Base-by-base conservation (phyloP, 257 asterid species). In the Solanum chilense region DNA sequence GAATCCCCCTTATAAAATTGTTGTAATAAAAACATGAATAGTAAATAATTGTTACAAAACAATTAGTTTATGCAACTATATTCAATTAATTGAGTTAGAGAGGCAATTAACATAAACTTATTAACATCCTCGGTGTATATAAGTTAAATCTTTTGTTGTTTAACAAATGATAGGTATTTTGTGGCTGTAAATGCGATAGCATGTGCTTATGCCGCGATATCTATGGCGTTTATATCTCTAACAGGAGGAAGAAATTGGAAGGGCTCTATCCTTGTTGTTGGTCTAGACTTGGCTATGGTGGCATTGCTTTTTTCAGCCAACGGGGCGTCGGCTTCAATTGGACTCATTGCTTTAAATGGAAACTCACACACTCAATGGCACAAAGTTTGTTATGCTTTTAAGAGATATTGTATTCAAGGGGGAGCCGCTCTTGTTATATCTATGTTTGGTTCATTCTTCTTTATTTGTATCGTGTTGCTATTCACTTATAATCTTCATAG, bases 121-220 rank as follows among this genome's bases (percentile, higher is more conserved):
- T 29, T 69, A 27, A 16, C 15, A 47, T 3, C 1, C 27, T 80
- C 29, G 3, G 16, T 47, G 6, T 16, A 27, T 31, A 80, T 0
- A 45, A 29, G 20, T 49, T 47, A 29, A 80, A 47, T 27, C 1
- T 27, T 18, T 29, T 12, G 29, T 47, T 52, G 20, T 9, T 80
- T n/a, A 80, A 80, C 2, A 52, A 49, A 52, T 52, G 27, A 29
- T 68, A 88, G 90, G 85, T 88, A 85, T 87, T 88, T 90, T 52
- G 89, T 90, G 85, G 90, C 68, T 86, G 88, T 89, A 81, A 90
- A 88, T 86, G 86, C 86, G 14, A 29, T 90, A 44, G 90, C 88
- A 83, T 82, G 91, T 41, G 86, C 89, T 60, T 90, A 90, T 71
- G 82, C 90, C 21, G 90, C 86, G 9, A 23, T 76, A 9, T 90